A percentile compares a stretch with the other conserved stretches of the same genome.
These are phyloP conservation scores for Fusarium goolgardi DNA, from an alignment of 2,329 filamentous ascomycete genomes.

Conservation along the genomic window DNA sequence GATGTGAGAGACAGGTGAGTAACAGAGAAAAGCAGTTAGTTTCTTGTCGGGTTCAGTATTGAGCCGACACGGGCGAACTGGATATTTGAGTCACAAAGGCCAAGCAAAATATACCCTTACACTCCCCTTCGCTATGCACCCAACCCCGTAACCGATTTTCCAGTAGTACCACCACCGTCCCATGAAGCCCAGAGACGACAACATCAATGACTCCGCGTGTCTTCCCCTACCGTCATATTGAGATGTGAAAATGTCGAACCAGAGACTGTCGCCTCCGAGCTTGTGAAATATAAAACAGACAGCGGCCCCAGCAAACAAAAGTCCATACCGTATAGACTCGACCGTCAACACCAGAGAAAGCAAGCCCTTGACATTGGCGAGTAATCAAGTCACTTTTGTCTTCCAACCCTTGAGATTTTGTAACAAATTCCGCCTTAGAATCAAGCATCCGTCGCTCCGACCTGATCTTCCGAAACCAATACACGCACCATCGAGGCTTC, in stretches of 20 bases:
- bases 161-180: constrained; percentile 55
- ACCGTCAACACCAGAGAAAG: constrained; percentile 50
- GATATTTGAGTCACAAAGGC: constrained; percentile 52
- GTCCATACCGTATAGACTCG: constrained; percentile 49
- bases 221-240: constrained; percentile 5
- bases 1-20: constrained; percentile 33
- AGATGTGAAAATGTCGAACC: constrained; percentile 16
- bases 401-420: constrained; percentile 53
- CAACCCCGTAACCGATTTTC: constrained; percentile 54
- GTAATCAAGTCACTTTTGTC: constrained; percentile 56
- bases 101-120: constrained; percentile 54
- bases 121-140: constrained; percentile 60
- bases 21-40: constrained; percentile 45
- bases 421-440: constrained; percentile 52
- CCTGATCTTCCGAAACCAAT: constrained; percentile 54
- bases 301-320: constrained; percentile 48
- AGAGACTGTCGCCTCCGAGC: constrained; percentile 32
- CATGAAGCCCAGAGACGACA: constrained; percentile 26
- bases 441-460: constrained; percentile 56
- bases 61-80: constrained; percentile 48
- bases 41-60: constrained; percentile 33
- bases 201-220: constrained; percentile 3
- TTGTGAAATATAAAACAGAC: constrained; percentile 52
- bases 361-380: constrained; percentile 43
- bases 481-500: constrained; percentile 52